Evolutionary conservation across 768 basidiomycete genomes (phyloP), one percentile per base, ranked within the genome.

Genomic region (Xerocomellus amylosporus): DNA sequence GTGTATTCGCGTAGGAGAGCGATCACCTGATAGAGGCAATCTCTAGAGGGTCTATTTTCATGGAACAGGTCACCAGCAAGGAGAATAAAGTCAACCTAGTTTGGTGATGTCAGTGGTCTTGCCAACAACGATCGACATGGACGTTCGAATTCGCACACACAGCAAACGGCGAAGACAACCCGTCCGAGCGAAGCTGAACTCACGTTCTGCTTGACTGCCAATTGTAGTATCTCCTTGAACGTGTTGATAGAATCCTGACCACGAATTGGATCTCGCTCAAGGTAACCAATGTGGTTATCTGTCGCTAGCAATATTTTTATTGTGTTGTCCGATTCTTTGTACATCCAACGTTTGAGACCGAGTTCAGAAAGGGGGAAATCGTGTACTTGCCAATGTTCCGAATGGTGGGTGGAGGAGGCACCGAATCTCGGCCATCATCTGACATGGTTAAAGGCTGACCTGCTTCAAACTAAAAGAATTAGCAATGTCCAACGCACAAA

Each of bases 41-140:
- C 91, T 59, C 96, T 76, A 28, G 91, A 91, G 0, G 97, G 97
- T 57, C 93, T 84, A 71, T 98, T 99, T 66, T 99, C 97, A 70
- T 99, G 97, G 67, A 99, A 99, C 4, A 99, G 76, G 69, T 99
- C 97, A 8, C 97, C 97, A 14, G 88, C 96, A 8, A 98, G 84
- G 9, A 99, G 82, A 41, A 99, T 80, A 67, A 98, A 92, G 74
- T 99, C 97, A 51, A 98, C 96, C 93, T 96, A 56, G 26, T 20
- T 30, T 8, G 3, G 8, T 3, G 6, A 4, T 22, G 43, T 67
- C 44, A 67, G 56, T 33, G 8, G 28, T 17, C 37, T 22, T 40
- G 2, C 28, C 2, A 17, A 37, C 20, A 22, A 12, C 15, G 9
- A 37, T 15, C 8, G 9, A 55, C 28, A 44, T 17, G 37, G 22